Percentiles rank a stretch among this genome's conserved stretches.
Evolutionary conservation across 305 asterid species (phyloP).

Genomic region (Solanum chacoense): DNA sequence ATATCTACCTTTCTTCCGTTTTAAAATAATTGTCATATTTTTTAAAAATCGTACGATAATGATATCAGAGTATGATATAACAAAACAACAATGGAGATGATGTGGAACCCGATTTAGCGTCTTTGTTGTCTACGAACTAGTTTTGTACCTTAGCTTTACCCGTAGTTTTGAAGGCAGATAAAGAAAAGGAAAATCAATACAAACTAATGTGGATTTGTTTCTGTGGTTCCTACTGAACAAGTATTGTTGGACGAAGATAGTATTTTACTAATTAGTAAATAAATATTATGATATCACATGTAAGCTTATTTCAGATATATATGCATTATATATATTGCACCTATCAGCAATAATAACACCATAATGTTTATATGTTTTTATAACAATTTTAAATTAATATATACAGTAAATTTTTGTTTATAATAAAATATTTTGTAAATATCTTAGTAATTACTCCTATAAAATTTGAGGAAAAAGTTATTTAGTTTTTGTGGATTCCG

Average conservation of each 20-base stretch:
- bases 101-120: neutral
- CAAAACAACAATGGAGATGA: neutral
- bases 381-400: neutral
- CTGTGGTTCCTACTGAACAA: accelerated
- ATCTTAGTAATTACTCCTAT: neutral
- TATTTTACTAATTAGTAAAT: no score
- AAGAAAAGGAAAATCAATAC: neutral
- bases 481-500: no score
- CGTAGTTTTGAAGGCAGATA: neutral
- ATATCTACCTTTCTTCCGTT: neutral
- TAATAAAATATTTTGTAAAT: neutral
- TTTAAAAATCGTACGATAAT: neutral
- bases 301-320: neutral
- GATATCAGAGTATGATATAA: neutral
- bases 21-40: neutral
- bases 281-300: neutral
- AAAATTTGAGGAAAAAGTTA: neutral
- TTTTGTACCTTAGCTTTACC: neutral
- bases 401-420: neutral
- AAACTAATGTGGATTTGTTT: neutral
- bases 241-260: no score
- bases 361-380: neutral
- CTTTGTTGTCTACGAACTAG: neutral
- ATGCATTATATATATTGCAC: neutral
- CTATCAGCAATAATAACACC: neutral